These are phyloP conservation scores for Cenococcum geophilum DNA, from an alignment of 495 filamentous ascomycete genomes.

Conservation along the genomic window DNA sequence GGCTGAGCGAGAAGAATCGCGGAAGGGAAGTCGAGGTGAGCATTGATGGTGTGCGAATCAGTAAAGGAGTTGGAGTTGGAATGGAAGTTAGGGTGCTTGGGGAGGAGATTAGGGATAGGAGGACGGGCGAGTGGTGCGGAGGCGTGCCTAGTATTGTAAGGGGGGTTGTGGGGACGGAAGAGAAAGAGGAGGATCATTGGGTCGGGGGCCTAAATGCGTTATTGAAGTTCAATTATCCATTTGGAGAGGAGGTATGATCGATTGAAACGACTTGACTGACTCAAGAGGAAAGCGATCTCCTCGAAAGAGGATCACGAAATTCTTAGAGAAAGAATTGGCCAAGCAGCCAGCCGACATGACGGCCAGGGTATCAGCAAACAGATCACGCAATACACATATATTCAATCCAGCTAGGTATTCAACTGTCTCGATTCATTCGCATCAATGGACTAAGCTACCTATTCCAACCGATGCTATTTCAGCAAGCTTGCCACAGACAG, in stretches of 20 bases:
- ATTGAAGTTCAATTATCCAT: constrained; percentile 96
- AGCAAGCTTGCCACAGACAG: too few relatives aligned
- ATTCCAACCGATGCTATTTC: too few relatives aligned
- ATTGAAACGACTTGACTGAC: too few relatives aligned
- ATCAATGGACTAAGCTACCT: too few relatives aligned
- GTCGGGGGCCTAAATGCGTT: constrained; percentile 91
- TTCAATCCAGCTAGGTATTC: not conserved
- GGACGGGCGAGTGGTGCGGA: constrained; percentile 49
- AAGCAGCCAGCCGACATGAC: too few relatives aligned
- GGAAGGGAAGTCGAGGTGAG: constrained; percentile 80
- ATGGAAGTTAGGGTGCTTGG: constrained; percentile 87
- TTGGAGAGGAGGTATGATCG: constrained; percentile 59
- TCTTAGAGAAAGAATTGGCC: too few relatives aligned
- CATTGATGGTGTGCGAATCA: constrained; percentile 74
- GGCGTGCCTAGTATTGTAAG: constrained; percentile 66
- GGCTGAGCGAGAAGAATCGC: constrained; percentile 74
- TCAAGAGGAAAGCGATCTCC: too few relatives aligned
- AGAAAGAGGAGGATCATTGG: constrained; percentile 71
- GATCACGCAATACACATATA: not conserved
- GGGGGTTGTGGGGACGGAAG: constrained; percentile 38
- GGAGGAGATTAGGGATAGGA: constrained; percentile 58
- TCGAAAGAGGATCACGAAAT: too few relatives aligned
- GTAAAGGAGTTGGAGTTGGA: constrained; percentile 61
- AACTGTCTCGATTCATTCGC: too few relatives aligned
- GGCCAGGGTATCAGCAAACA: too few relatives aligned